Evolutionary conservation across 306 rosid genomes (phyloP), one percentile per base, ranked within the genome.

Genomic region (Cotoneaster glaucophyllus): DNA sequence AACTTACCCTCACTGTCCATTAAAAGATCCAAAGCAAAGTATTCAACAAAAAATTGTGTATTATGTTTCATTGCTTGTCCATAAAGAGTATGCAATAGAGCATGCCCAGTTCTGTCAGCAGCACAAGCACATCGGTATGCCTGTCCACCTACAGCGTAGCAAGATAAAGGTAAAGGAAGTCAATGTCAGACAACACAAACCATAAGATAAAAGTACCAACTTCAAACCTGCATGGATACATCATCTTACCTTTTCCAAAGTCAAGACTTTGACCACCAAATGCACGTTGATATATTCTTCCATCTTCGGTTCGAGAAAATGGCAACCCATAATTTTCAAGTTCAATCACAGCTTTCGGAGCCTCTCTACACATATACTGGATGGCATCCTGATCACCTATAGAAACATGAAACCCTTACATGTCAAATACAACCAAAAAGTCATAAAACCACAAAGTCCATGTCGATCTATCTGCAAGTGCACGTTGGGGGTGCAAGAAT

Each of bases 111-210:
- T 87, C 97, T 84, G 77, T 90, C 97, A 81, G 97, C 97, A 69
- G 96, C 97, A 82, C 97, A 93, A 69, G 97, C 97, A 88, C 97
- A 93, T 12, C 97, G 97, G 52, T 88, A 93, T 57, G 97, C 97
- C 85, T 93, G 97, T 52, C 96, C 94, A 78, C 97, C 97, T 93
- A 81, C 64, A 77, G 64, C 50, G 81, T 54, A 73, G 67, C 74
- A 87, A 72, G 59, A 78, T 15, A 71, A 71, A 57, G 15, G 45
- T 77, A 66, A 62, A 15, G 53, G 26, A 74, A 57, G 64, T 24
- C 74, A 70, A 77, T 58, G 64, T 78, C 64, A 83, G 65, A 83
- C 64, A 62, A 26, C 17, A 31, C 34, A 68, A 4, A 78, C 24
- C 64, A 53, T 18, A 59, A 79, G 70, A 58, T 69, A 28, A 12